Evolutionary conservation across 2,329 filamentous ascomycete genomes (phyloP).

Genomic region (Metarhizium robertsii): DNA sequence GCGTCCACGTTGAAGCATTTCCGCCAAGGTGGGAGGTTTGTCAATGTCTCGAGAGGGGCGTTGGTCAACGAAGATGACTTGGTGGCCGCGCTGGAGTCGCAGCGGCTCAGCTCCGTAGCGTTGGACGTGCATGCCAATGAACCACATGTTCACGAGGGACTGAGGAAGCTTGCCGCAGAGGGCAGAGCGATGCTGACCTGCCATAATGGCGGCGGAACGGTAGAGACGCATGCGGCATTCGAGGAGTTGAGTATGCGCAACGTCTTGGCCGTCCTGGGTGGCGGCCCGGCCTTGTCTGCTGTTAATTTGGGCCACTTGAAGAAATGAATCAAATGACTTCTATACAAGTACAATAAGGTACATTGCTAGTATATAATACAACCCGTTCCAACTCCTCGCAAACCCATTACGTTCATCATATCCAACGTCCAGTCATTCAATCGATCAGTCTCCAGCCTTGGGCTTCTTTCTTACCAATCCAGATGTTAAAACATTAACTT

Average conservation of each 20-base stretch:
- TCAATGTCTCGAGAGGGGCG: constrained; percentile 57
- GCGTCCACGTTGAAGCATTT: constrained; percentile 37
- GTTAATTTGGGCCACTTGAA: constrained; percentile 50
- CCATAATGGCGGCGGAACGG: constrained; percentile 58
- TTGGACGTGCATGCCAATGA: constrained; percentile 58
- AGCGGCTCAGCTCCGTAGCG: constrained; percentile 40
- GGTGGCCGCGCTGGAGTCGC: constrained; percentile 45
- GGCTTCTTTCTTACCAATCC: constrained; percentile 48
- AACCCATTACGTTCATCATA: neutral
- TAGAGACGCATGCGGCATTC: constrained; percentile 57
- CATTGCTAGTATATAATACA: neutral
- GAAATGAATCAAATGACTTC: neutral
- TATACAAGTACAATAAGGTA: neutral
- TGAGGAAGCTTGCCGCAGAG: constrained; percentile 29
- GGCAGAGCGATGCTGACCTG: constrained; percentile 51
- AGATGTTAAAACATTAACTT: constrained; percentile 37
- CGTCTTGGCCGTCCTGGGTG: constrained; percentile 48
- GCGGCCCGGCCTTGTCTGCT: constrained; percentile 44
- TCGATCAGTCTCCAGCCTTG: constrained; percentile 25
- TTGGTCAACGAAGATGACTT: constrained; percentile 58
- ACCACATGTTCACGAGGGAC: constrained; percentile 39
- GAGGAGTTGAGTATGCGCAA: constrained; percentile 60
- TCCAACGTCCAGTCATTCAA: too few species aligned
- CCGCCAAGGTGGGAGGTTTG: constrained; percentile 46
- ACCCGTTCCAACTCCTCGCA: neutral